Base-by-base conservation (phyloP, 140 eudicot genomes). In the Oenanthe javanica region DNA sequence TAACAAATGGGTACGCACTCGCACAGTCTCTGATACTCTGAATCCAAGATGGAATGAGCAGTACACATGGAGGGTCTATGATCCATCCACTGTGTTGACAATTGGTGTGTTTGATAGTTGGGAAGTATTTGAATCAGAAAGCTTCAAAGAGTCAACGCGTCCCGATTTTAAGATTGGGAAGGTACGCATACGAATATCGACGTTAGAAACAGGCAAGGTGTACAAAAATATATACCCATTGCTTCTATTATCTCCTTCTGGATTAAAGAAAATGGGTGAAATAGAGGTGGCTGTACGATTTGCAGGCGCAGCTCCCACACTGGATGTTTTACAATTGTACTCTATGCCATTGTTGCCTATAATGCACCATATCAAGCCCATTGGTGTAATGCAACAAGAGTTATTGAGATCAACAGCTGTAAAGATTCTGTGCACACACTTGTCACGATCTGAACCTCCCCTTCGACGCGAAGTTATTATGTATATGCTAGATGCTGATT, bases 41-140 rank as follows among this genome's bases (percentile, higher is more conserved):
- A 91, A 90, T 23, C 98, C 98, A 0, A 92, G 87, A 74, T 94
- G 97, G 97, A 94, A 94, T 49, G 98, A 94, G 86, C 96, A 94
- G 78, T 94, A 94, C 86, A 94, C 98, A 16, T 94, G 98, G 98
- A 82, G 93, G 63, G 98, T 94, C 9, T 92, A 94, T 52, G 98
- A 94, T 69, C 98, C 97, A 0, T 94, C 94, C 67, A 94, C 98
- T 0, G 95, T 92, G 63, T 64, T 94, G 77, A 92, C 96, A 3
- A 83, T 92, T 6, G 97, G 97, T 3, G 91, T 94, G 46, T 94
- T 94, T 50, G 97, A 94, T 73, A 86, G 96, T 42, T 90, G 89
- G 85, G 93, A 89, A 85, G 86, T 77, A 42, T 80, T 84, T 42
- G 91, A 88, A 64, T 81, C 88, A 5, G 90, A 86, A 4, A 87